Percentiles rank a stretch among this genome's conserved stretches.
Conservation (phyloP, 306 rosid species). For the Dalbergia oliveri region DNA sequence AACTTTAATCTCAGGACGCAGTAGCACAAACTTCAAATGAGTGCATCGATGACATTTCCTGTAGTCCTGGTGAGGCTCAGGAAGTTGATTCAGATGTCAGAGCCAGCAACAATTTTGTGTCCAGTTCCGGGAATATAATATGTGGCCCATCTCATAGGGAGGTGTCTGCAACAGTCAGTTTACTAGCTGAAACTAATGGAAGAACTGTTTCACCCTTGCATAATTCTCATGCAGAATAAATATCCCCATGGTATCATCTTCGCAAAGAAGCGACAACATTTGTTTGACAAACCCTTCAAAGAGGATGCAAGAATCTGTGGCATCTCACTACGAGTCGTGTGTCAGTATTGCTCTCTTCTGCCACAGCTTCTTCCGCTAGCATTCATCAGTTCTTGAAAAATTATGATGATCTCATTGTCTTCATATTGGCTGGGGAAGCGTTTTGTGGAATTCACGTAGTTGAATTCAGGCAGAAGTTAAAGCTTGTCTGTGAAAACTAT, state of each 20-base stretch:
- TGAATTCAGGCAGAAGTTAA: constrained; percentile 96
- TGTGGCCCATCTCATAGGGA: constrained; percentile 25
- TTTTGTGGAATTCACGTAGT: constrained; percentile 95
- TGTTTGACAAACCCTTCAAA: constrained; percentile 91
- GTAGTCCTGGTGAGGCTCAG: constrained; percentile 55
- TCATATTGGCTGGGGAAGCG: constrained; percentile 97
- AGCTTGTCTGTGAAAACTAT: constrained; percentile 94
- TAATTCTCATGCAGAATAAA: constrained; percentile 59
- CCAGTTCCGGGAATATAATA: neutral
- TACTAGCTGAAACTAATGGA: constrained; percentile 54
- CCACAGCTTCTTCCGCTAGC: constrained; percentile 84
- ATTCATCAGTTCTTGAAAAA: constrained; percentile 97
- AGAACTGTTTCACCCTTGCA: constrained; percentile 36
- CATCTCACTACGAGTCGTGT: constrained; percentile 93
- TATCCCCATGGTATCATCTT: constrained; percentile 94
- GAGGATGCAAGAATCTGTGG: constrained; percentile 96
- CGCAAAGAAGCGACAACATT: constrained; percentile 85
- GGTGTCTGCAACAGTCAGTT: constrained; percentile 56
- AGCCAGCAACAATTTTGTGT: constrained; percentile 49
- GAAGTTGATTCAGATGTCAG: constrained; percentile 59
- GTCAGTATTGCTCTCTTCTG: constrained; percentile 90
- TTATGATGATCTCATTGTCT: constrained; percentile 88
- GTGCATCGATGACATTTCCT: constrained; percentile 53
- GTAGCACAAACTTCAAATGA: constrained; percentile 55
- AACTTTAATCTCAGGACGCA: constrained; percentile 65